Conservation (phyloP, 2,329 filamentous ascomycete species). For the Fusarium torreyae region DNA sequence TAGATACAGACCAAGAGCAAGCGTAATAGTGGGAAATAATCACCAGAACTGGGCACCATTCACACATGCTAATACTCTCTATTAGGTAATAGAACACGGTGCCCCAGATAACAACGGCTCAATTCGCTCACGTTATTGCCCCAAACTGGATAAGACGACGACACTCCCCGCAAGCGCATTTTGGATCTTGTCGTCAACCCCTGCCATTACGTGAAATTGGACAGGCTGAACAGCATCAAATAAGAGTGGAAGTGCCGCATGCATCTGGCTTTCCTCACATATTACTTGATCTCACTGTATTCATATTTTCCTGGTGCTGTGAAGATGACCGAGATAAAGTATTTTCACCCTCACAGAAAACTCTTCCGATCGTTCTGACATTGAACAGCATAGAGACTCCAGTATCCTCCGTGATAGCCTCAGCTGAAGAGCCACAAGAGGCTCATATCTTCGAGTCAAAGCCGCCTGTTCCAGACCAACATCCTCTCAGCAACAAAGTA, state of each 20-base stretch:
- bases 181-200: background rate
- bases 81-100: conserved; percentile 10
- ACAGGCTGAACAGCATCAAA: background rate
- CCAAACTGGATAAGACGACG: conserved; percentile 14
- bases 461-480: rapidly evolving
- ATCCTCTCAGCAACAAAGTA: background rate
- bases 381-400: background rate
- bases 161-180: conserved; percentile 17
- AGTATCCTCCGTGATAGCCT: background rate
- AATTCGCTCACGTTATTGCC: background rate
- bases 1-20: background rate
- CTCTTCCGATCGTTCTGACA: background rate
- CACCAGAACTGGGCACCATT: background rate
- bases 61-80: background rate
- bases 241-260: background rate
- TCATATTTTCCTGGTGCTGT: rapidly evolving
- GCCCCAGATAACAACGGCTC: background rate
- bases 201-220: background rate
- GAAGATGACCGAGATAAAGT: conserved; percentile 15
- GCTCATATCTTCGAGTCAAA: background rate
- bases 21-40: background rate
- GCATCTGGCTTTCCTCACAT: background rate
- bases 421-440: background rate
- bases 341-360: background rate
- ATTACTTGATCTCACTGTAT: rapidly evolving